A percentile compares a stretch with the other conserved stretches of the same genome.
Conservation (phyloP, 2,329 filamentous ascomycete genomes). For the Fusarium robinianum region DNA sequence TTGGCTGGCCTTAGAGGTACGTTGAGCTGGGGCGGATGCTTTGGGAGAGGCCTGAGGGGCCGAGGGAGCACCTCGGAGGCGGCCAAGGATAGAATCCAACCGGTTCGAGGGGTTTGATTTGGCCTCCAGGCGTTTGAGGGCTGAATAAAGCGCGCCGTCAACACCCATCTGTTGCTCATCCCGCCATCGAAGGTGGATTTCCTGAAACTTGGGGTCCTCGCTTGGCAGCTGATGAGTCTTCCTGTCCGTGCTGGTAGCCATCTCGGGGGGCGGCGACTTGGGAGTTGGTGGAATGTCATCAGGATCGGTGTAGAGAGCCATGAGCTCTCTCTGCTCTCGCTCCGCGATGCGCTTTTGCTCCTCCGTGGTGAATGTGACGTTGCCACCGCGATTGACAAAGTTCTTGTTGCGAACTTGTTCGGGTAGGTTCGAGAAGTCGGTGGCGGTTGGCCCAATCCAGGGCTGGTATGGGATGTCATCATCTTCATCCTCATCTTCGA, state of each 20-base stretch:
- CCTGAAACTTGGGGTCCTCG: conserved; percentile 49
- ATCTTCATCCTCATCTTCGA: conserved; percentile 61
- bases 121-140: conserved; percentile 49
- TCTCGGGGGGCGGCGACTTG: conserved; percentile 54
- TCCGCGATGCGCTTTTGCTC: conserved; percentile 61
- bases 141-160: conserved; percentile 48
- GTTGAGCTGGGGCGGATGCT: conserved; percentile 12
- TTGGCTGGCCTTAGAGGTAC: conserved; percentile 11
- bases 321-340: conserved; percentile 62
- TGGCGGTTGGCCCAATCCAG: conserved; percentile 54
- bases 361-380: conserved; percentile 54
- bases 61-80: conserved; percentile 35
- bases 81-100: conserved; percentile 48
- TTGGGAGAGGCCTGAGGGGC: conserved; percentile 23
- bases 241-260: conserved; percentile 25
- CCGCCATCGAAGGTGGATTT: conserved; percentile 54
- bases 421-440: conserved; percentile 54
- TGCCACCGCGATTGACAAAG: conserved; percentile 60
- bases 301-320: conserved; percentile 61
- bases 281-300: conserved; percentile 61
- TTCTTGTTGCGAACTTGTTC: conserved; percentile 52
- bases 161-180: conserved; percentile 53
- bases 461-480: conserved; percentile 58
- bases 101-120: conserved; percentile 44
- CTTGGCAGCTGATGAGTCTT: conserved; percentile 46